These are phyloP conservation scores for Verticillium klebahnii DNA, from an alignment of 2,329 filamentous ascomycete genomes.

Conservation along the genomic window DNA sequence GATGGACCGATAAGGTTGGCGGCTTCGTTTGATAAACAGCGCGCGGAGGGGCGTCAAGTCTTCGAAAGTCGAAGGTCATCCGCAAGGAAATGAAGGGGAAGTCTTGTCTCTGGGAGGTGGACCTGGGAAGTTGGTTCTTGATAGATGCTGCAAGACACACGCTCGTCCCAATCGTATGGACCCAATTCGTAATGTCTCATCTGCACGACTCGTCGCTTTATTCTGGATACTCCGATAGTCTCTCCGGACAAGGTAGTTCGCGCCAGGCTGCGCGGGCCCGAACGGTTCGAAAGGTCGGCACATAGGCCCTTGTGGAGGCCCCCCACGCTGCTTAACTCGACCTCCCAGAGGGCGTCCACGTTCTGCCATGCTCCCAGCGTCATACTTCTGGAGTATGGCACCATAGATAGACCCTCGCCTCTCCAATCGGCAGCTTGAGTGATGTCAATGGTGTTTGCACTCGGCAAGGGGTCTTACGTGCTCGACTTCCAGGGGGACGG, in stretches of 20 bases:
- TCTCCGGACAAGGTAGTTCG: background rate
- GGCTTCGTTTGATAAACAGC: background rate
- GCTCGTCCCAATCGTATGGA: background rate
- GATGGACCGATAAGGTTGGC: background rate
- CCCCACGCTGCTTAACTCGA: background rate
- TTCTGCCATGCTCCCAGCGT: slow-evolving; percentile 1
- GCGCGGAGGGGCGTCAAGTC: background rate
- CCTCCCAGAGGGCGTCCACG: background rate
- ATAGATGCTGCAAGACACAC: background rate
- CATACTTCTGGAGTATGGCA: slow-evolving; percentile 10
- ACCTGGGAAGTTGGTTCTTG: background rate
- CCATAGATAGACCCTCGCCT: slow-evolving; percentile 11
- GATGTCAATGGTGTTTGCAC: background rate
- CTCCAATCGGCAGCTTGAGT: background rate
- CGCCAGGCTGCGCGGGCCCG: background rate
- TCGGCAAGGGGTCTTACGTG: background rate
- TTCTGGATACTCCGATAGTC: background rate
- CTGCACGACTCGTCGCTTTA: background rate
- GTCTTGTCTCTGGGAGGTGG: too few relatives aligned
- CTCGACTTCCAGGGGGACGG: background rate
- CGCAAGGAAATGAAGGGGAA: too few relatives aligned
- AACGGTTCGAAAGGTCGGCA: background rate
- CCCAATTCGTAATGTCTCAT: background rate
- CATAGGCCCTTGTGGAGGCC: background rate
- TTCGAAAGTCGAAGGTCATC: too few relatives aligned